These are phyloP conservation scores for Aspergillus sp. DNA, from an alignment of 2,329 filamentous ascomycete genomes.

Conservation along the genomic window DNA sequence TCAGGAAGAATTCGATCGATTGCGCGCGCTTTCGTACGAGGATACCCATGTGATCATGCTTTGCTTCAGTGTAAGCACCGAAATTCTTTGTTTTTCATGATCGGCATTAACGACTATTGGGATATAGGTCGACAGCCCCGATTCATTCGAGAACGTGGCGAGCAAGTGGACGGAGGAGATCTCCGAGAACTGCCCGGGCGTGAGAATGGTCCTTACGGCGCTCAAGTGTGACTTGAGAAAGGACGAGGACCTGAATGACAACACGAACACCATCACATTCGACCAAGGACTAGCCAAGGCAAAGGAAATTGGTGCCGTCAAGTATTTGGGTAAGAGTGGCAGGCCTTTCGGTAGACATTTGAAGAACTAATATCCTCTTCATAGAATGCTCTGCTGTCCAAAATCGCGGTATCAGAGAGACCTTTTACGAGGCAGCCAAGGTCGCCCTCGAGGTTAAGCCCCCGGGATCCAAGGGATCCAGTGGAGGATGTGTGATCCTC, in stretches of 20 bases:
- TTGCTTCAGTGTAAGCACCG: constrained; percentile 70
- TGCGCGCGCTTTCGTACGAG: constrained; percentile 94
- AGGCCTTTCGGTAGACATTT: no score
- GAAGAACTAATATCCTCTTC: no score
- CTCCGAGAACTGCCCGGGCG: constrained; percentile 91
- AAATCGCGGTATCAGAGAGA: constrained; percentile 96
- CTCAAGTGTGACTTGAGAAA: constrained; percentile 96
- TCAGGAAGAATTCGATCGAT: constrained; percentile 96
- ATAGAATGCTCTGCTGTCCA: constrained; percentile 95
- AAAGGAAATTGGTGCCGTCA: constrained; percentile 81
- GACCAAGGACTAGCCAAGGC: constrained; percentile 88
- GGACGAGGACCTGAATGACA: constrained; percentile 66
- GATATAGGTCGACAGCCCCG: constrained; percentile 74
- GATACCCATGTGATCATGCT: constrained; percentile 99
- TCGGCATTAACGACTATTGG: background rate
- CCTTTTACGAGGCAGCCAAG: constrained; percentile 94
- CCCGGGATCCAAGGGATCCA: constrained; percentile 27
- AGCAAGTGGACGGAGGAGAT: constrained; percentile 99
- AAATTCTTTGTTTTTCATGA: background rate
- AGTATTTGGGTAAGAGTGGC: constrained; percentile 67
- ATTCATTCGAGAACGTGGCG: constrained; percentile 96
- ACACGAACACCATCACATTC: constrained; percentile 67
- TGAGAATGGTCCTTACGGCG: constrained; percentile 90
- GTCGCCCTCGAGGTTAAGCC: constrained; percentile 66
- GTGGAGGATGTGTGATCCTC: constrained; percentile 31